phyloP scores from a whole-genome alignment of 345 rosid genomes.

The Adansonia digitata region DNA sequence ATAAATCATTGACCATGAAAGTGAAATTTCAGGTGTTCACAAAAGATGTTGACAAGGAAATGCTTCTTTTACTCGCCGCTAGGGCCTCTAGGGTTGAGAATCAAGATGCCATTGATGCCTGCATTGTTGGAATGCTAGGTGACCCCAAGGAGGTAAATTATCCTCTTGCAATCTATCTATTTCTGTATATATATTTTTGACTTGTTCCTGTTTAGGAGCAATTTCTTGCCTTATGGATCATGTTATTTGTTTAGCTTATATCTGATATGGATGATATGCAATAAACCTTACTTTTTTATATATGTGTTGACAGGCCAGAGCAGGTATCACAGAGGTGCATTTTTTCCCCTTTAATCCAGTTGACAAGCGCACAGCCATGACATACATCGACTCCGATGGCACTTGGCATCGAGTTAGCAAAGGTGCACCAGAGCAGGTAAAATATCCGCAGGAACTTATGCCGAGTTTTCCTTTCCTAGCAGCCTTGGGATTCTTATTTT shows the following conservation, averaged over 20 bases:
- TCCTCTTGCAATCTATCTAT: too few species aligned
- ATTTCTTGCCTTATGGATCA: too few species aligned
- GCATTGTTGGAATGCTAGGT: conserved; percentile 20
- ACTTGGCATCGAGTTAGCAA: conserved; percentile 65
- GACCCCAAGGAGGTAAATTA: conserved; percentile 22
- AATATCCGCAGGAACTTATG: too few species aligned
- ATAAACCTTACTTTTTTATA: too few species aligned
- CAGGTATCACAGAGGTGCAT: conserved; percentile 57
- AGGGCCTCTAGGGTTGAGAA: conserved; percentile 71
- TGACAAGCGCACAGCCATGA: conserved; percentile 65
- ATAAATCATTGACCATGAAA: too few species aligned
- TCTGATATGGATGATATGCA: too few species aligned
- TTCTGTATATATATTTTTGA: too few species aligned
- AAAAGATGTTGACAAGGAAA: conserved; percentile 45
- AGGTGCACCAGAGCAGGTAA: conserved; percentile 76
- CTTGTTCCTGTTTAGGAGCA: too few species aligned
- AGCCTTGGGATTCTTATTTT: too few species aligned
- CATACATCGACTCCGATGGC: conserved; percentile 49
- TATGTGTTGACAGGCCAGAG: conserved; percentile 82
- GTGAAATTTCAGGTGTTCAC: conserved; percentile 25
- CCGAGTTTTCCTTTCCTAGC: too few species aligned
- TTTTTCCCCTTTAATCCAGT: conserved; percentile 76
- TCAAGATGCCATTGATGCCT: conserved; percentile 51
- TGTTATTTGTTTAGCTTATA: too few species aligned
- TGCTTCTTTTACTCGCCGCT: conserved; percentile 42